Conservation (phyloP, 768 basidiomycete genomes). For the Serendipita sp. region DNA sequence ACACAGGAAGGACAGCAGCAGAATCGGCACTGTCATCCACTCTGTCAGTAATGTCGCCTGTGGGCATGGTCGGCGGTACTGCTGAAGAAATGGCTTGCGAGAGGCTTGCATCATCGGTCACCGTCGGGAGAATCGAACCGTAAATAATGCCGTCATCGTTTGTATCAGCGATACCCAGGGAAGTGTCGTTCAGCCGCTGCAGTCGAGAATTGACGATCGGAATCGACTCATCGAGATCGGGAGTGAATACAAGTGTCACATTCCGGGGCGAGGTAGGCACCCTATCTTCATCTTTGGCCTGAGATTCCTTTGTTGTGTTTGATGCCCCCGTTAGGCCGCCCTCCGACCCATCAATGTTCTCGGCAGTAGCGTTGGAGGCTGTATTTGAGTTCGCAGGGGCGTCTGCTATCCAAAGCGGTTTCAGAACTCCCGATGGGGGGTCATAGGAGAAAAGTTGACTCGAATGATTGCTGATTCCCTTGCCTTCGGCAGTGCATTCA, state of each 20-base stretch:
- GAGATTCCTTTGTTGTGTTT: background rate
- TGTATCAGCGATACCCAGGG: background rate
- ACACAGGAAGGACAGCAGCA: too few relatives aligned
- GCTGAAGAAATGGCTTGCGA: too few relatives aligned
- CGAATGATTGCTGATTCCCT: constrained; percentile 16
- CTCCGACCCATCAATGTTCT: background rate
- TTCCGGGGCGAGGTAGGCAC: background rate
- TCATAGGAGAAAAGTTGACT: constrained; percentile 50
- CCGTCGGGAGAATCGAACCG: too few relatives aligned
- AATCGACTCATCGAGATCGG: background rate
- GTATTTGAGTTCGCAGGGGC: background rate
- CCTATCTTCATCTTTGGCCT: background rate
- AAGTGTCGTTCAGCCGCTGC: background rate
- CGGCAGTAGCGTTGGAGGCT: background rate
- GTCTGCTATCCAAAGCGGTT: constrained; percentile 31
- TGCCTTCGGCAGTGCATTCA: constrained; percentile 20
- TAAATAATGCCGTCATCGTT: background rate
- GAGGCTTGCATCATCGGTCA: too few relatives aligned
- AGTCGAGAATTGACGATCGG: background rate
- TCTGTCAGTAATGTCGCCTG: too few relatives aligned
- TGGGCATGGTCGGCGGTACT: too few relatives aligned
- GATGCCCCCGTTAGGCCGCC: too few relatives aligned
- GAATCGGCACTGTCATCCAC: too few relatives aligned
- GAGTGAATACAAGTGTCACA: background rate
- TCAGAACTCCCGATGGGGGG: constrained; percentile 28